Percentiles rank a stretch among this genome's conserved stretches.
Conservation (phyloP, 2,329 filamentous ascomycete genomes). For the Trichophyton verrucosum region DNA sequence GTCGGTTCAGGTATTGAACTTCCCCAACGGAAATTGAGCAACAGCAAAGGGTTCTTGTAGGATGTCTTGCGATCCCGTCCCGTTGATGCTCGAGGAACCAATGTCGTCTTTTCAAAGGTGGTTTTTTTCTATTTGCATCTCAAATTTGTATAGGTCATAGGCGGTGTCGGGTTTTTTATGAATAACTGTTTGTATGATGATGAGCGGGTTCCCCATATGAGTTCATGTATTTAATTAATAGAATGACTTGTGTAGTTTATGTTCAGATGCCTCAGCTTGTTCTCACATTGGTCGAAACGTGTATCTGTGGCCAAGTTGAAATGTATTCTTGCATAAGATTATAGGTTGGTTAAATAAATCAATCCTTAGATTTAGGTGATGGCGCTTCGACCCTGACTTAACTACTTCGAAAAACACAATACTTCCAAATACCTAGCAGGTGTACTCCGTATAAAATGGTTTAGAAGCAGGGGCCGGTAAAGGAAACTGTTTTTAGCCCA, state of each 20-base stretch:
- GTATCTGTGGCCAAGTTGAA: not conserved
- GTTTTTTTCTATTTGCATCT: not conserved
- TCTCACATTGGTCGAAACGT: not conserved
- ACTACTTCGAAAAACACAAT: too few species aligned
- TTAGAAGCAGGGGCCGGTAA: not conserved
- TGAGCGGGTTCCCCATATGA: not conserved
- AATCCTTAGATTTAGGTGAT: too few species aligned
- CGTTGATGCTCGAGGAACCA: not conserved
- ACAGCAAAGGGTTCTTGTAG: conserved; percentile 68
- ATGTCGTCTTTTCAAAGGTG: not conserved
- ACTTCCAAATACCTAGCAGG: too few species aligned
- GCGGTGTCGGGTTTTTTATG: not conserved
- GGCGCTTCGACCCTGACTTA: too few species aligned
- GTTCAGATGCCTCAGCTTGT: not conserved
- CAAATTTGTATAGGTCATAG: not conserved
- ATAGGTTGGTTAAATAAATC: too few species aligned
- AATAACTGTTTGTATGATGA: not conserved
- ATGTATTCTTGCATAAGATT: too few species aligned
- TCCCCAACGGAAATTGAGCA: conserved; percentile 55
- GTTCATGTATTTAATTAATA: conserved; percentile 3
- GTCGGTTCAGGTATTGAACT: conserved; percentile 38
- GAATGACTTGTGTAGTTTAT: not conserved
- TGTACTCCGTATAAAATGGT: not conserved
- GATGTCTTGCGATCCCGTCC: not conserved
- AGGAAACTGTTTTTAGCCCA: not conserved